Evolutionary conservation across 2,329 filamentous ascomycete genomes (phyloP).

Genomic region (Fusarium sp.): DNA sequence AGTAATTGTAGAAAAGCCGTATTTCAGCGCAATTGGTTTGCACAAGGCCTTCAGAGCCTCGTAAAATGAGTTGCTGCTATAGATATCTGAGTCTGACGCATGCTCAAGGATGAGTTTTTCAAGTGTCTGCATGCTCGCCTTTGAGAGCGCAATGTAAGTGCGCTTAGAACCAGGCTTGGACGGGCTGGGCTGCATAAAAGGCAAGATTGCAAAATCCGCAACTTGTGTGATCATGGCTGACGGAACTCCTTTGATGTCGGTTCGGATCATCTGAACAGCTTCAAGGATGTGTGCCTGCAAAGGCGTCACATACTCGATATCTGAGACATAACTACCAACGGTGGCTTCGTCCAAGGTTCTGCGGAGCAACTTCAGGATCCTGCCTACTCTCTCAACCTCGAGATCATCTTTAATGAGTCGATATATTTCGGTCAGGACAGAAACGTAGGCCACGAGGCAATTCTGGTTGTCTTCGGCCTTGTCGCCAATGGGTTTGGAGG

Average conservation of each 20-base stretch:
- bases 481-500: constrained; percentile 50
- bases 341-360: constrained; percentile 78
- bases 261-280: constrained; percentile 74
- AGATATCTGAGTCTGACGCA: constrained; percentile 73
- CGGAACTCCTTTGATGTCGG: constrained; percentile 72
- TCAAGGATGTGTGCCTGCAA: constrained; percentile 78
- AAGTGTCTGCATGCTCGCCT: constrained; percentile 79
- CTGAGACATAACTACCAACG: constrained; percentile 74
- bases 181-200: constrained; percentile 64
- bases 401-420: constrained; percentile 75
- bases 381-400: constrained; percentile 69
- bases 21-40: constrained; percentile 81
- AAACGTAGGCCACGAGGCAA: constrained; percentile 86
- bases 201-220: constrained; percentile 77
- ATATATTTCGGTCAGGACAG: constrained; percentile 81
- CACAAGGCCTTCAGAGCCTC: constrained; percentile 75
- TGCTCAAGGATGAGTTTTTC: constrained; percentile 70
- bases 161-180: constrained; percentile 63
- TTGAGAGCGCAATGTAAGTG: constrained; percentile 91
- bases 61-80: constrained; percentile 74
- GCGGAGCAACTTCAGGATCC: constrained; percentile 78
- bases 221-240: constrained; percentile 76
- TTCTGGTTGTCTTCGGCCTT: constrained; percentile 77
- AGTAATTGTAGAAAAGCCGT: constrained; percentile 78
- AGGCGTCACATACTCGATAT: constrained; percentile 78